Conservation (phyloP, 2,329 filamentous ascomycete genomes). For the Clarireedia paspali region DNA sequence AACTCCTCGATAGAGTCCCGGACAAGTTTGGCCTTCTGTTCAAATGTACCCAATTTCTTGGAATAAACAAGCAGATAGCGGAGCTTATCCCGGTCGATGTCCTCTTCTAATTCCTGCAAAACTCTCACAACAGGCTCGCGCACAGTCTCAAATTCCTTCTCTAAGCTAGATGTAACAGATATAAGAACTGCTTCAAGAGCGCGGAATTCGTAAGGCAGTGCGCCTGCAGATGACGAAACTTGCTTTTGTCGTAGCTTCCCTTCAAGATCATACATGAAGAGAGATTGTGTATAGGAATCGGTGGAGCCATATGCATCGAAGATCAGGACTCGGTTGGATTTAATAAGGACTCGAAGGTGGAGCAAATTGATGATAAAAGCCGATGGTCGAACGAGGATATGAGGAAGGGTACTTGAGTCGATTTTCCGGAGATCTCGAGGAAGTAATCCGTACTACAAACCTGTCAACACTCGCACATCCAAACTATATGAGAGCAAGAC, state of each 20-base stretch:
- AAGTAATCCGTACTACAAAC: conserved; percentile 70
- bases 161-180: conserved; percentile 83
- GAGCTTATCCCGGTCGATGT: conserved; percentile 92
- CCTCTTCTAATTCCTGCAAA: conserved; percentile 84
- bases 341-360: conserved; percentile 93
- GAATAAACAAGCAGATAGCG: conserved; percentile 86
- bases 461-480: conserved; percentile 16
- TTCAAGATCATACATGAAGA: conserved; percentile 97
- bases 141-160: conserved; percentile 90
- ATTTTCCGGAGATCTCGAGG: conserved; percentile 96
- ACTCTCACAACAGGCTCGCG: conserved; percentile 87
- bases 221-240: conserved; percentile 45
- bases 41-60: conserved; percentile 92
- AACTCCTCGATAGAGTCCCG: conserved; percentile 92
- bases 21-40: conserved; percentile 91
- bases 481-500: conserved; percentile 14
- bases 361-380: conserved; percentile 93
- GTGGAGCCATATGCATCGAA: conserved; percentile 95
- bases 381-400: conserved; percentile 87
- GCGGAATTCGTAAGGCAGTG: conserved; percentile 89
- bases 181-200: conserved; percentile 92
- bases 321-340: conserved; percentile 85
- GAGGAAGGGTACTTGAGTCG: conserved; percentile 88
- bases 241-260: conserved; percentile 82
- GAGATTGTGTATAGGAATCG: conserved; percentile 88